These are phyloP conservation scores for Pythium aquatile DNA, from an alignment of 352 stramenopile species.

Conservation along the genomic window DNA sequence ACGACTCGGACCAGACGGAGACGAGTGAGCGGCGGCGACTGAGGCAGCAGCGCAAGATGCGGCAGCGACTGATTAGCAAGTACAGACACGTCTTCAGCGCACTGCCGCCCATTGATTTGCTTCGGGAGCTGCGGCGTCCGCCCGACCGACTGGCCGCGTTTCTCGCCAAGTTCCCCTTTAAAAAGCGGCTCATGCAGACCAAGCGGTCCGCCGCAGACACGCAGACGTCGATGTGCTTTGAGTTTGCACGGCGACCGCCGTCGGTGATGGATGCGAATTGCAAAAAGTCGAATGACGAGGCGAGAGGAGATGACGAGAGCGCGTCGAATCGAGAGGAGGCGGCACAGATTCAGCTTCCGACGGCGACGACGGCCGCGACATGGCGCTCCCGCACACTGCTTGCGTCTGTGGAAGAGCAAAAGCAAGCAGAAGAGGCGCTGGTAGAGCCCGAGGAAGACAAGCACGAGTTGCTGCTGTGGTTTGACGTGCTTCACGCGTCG, in stretches of 20 bases:
- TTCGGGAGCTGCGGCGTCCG: constrained; percentile 43
- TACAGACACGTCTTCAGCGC: constrained; percentile 34
- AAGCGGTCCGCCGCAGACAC: constrained; percentile 65
- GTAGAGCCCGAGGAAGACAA: background rate
- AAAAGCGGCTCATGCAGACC: constrained; percentile 36
- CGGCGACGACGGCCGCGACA: constrained; percentile 25
- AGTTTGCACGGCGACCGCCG: constrained; percentile 46
- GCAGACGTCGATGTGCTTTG: constrained; percentile 53
- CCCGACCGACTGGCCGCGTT: constrained; percentile 52
- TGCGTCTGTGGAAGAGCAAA: constrained; percentile 13
- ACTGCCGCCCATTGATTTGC: constrained; percentile 39
- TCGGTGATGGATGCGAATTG: background rate
- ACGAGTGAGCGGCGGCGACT: constrained; percentile 16
- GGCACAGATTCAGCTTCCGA: constrained; percentile 13
- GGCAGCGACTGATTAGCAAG: constrained; percentile 30
- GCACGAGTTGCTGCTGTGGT: constrained; percentile 59
- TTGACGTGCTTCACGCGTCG: constrained; percentile 70
- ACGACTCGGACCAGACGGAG: constrained; percentile 11
- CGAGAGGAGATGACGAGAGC: background rate
- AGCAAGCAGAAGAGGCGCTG: constrained; percentile 2
- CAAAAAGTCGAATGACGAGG: background rate
- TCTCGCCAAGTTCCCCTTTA: constrained; percentile 47
- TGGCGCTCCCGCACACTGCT: constrained; percentile 26
- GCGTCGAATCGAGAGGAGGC: background rate
- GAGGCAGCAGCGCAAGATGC: constrained; percentile 21